These are phyloP conservation scores for Mycena pura DNA, from an alignment of 768 basidiomycete species.

Conservation along the genomic window DNA sequence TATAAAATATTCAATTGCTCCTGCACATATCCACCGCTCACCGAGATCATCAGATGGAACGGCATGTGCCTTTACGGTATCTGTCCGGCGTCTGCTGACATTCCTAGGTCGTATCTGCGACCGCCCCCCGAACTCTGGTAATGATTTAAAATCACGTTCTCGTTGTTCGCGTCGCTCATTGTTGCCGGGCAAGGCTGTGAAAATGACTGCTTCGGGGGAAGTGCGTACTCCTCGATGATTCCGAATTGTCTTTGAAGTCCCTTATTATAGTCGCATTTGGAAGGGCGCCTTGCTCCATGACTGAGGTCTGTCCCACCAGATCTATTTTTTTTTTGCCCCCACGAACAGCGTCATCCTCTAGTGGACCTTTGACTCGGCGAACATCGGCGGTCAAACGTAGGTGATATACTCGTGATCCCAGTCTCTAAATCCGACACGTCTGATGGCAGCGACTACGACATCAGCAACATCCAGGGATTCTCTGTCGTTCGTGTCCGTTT, in stretches of 20 bases:
- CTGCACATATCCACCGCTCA: background rate
- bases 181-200: constrained; percentile 1
- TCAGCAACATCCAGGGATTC: constrained; percentile 25
- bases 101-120: constrained; percentile 12
- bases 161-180: background rate
- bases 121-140: constrained; percentile 18
- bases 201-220: constrained; percentile 19
- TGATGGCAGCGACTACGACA: constrained; percentile 18
- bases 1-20: background rate
- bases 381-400: constrained; percentile 12
- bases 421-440: background rate
- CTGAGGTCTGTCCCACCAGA: background rate
- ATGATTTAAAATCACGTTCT: background rate
- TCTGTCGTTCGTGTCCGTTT: constrained; percentile 12
- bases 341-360: background rate
- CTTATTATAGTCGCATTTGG: constrained; percentile 11
- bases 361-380: constrained; percentile 9
- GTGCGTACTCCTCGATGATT: background rate
- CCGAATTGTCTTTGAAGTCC: background rate
- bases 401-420: background rate
- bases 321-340: background rate
- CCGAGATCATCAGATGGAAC: constrained; percentile 14
- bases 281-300: constrained; percentile 12
- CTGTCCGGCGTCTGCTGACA: background rate
- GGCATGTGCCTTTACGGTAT: background rate